Evolutionary conservation across 495 filamentous ascomycete genomes (phyloP), one percentile per base, ranked within the genome.

Genomic region (Podospora anserina): DNA sequence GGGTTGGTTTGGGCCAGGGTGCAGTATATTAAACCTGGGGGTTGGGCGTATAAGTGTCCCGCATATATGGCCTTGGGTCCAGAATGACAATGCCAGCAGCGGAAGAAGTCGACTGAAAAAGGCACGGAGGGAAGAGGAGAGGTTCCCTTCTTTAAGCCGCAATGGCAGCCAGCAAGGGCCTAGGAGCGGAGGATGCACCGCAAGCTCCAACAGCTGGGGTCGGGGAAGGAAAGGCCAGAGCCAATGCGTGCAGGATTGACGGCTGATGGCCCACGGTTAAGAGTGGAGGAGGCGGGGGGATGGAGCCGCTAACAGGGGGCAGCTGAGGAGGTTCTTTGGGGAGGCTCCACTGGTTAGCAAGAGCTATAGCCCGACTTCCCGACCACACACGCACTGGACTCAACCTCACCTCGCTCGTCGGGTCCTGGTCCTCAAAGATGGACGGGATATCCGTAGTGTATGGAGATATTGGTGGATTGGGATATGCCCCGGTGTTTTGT

Each of bases 121-220:
- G 39, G 39, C 39, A 49, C 39, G 39, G 39, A 49, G 15, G 39
- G 15, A 49, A 13, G 39, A 49, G 39, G 19, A 39, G 64, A 64
- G 68, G 26, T 54, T 63, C 44, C n/a, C 61, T 67, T 67, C 55
- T 58, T 58, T 64, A 59, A 70, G 53, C 54, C 44, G 55, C 69
- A 69, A 61, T 65, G 63, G 26, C 67, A 69, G 67, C 67, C 63
- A 65, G 56, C 55, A 66, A 66, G 61, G 64, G 19, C 39, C 19
- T 16, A 54, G 34, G 23, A 65, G 60, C 65, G 23, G 65, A 55
- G 65, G 69, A 63, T 61, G 39, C 39, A 49, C 26, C n/a, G 11
- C 19, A 60, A 60, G 23, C 61, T 58, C 32, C 18, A 11, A 58
- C 55, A 58, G 23, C 55, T 58, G 55, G 55, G 55, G 55, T 26